Evolutionary conservation across 2,329 filamentous ascomycete species (phyloP).

Genomic region (Fusarium proliferatum): DNA sequence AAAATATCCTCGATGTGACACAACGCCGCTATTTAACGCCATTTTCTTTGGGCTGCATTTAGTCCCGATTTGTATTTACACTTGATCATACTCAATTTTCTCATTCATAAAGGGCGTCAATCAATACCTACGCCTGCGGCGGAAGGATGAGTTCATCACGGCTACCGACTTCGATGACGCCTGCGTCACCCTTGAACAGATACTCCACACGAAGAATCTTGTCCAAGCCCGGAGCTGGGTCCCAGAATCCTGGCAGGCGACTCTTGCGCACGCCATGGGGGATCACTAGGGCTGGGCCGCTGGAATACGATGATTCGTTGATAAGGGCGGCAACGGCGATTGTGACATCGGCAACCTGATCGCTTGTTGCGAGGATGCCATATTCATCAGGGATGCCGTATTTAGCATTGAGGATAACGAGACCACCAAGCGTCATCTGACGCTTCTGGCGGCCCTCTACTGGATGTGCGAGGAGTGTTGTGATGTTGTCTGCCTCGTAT

Average conservation of each 20-base stretch:
- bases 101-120: not conserved
- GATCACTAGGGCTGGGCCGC: slow-evolving; percentile 50
- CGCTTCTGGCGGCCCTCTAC: slow-evolving; percentile 54
- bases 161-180: slow-evolving; percentile 35
- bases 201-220: slow-evolving; percentile 62
- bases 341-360: slow-evolving; percentile 62
- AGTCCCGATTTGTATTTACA: not conserved
- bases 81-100: slow-evolving; percentile 5
- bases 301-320: slow-evolving; percentile 41
- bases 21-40: not conserved
- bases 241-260: slow-evolving; percentile 62
- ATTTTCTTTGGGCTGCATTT: not conserved
- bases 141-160: slow-evolving; percentile 43
- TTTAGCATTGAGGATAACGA: slow-evolving; percentile 62
- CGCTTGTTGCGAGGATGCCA: slow-evolving; percentile 47
- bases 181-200: slow-evolving; percentile 51
- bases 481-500: slow-evolving; percentile 58
- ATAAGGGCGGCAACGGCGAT: slow-evolving; percentile 60
- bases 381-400: slow-evolving; percentile 55
- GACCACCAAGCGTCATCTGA: slow-evolving; percentile 49
- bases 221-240: slow-evolving; percentile 56
- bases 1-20: not conserved
- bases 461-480: slow-evolving; percentile 54
- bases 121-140: slow-evolving; percentile 9
- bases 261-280: slow-evolving; percentile 57